Evolutionary conservation across 2,329 filamentous ascomycete genomes (phyloP), one percentile per base, ranked within the genome.

Genomic region (Calonectria pseudoturangicola): DNA sequence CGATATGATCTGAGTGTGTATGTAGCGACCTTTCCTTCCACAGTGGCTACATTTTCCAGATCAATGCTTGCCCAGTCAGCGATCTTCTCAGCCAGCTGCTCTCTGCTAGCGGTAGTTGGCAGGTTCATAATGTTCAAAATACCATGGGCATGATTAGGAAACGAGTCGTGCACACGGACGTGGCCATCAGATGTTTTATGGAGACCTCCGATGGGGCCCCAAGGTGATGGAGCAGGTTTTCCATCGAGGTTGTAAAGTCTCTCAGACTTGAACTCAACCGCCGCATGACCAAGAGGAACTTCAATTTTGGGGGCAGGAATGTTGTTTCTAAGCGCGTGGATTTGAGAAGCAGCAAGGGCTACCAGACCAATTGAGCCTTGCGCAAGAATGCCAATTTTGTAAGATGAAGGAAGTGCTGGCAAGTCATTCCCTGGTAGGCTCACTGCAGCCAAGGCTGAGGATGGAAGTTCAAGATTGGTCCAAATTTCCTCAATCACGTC

Each of bases 211-310:
- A 56, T 28, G 4, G 51, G 25, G 6, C 51, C 51, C 51, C 51
- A 56, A n/a, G 51, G 30, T 7, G 51, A 36, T 9, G 28, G 51
- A 15, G 51, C 6, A 2, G 51, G 30, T 9, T 56, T 56, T 2
- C 30, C 30, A 36, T 56, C 51, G 4, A 56, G 28, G 12, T 18
- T n/a, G 12, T 56, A 56, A 12, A 56, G 30, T 21, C 51, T 56
- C 21, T 56, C 51, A 6, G 51, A 56, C n/a, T 56, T 56, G 18
- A 56, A 56, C 15, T 56, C 51, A 5, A 56, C 13, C 18, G 30
- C 51, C 2, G 51, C 51, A 12, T 56, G 51, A 4, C 7, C 18
- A 5, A 56, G 51, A 36, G 51, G 51, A 7, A 56, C 30, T 9
- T 56, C 51, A 7, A 56, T n/a, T n/a, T 36, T 56, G 30, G 51